These are phyloP conservation scores for Avena insularis DNA, from an alignment of 176 grass and related monocot species.

Conservation along the genomic window DNA sequence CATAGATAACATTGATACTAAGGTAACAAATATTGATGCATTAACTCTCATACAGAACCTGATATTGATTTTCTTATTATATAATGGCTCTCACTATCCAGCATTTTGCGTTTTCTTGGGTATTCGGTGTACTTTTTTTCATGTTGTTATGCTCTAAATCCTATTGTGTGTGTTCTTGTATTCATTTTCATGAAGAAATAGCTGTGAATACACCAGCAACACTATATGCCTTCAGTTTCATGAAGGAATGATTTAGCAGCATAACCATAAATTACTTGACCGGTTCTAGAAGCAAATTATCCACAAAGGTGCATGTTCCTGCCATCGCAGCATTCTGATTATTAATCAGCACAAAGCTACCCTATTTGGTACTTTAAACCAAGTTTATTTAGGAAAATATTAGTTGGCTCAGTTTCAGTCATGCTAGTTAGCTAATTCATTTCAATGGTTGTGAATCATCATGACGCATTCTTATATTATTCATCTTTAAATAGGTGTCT, in stretches of 20 bases:
- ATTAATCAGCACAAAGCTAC: constrained; percentile 19
- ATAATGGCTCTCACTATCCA: neutral
- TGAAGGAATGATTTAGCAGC: constrained; percentile 1
- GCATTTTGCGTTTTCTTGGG: neutral
- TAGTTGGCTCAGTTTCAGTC: neutral
- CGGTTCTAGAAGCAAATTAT: constrained; percentile 8
- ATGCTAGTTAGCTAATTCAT: neutral
- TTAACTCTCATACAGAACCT: neutral
- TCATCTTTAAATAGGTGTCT: constrained; percentile 66
- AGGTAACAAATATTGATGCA: constrained; percentile 54
- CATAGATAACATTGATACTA: constrained; percentile 98
- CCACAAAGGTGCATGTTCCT: neutral
- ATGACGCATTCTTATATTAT: neutral
- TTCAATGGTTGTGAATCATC: neutral
- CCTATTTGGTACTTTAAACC: neutral
- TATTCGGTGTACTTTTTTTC: neutral
- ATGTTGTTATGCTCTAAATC: constrained; percentile 19
- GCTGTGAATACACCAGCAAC: neutral
- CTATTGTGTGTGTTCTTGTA: neutral
- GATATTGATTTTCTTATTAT: neutral
- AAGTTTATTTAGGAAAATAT: neutral
- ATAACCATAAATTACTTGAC: neutral
- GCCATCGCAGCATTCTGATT: neutral
- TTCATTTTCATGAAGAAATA: constrained; percentile 24
- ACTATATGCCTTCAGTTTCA: constrained; percentile 22